Evolutionary conservation across 441 rosid species (phyloP).

Genomic region (Adansonia gregorii): DNA sequence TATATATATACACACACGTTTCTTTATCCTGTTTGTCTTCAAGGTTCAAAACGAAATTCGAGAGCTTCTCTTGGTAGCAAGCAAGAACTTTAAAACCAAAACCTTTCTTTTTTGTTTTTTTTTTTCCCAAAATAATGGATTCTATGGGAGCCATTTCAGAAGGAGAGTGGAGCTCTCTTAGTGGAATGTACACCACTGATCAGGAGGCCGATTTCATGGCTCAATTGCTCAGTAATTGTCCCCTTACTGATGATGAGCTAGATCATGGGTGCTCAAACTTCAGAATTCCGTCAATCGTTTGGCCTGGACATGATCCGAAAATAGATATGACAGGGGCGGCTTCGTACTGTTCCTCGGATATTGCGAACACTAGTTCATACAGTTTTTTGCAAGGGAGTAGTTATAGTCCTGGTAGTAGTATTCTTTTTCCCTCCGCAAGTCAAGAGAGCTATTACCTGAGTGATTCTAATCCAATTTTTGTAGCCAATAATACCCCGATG

Average conservation of each 20-base stretch:
- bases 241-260: constrained; percentile 25
- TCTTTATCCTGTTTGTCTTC: constrained; percentile 29
- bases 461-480: constrained; percentile 37
- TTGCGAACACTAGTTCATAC: constrained; percentile 19
- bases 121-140: constrained; percentile 44
- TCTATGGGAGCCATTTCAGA: constrained; percentile 46
- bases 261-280: constrained; percentile 31
- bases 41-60: constrained; percentile 22
- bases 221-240: constrained; percentile 52
- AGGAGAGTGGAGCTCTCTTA: constrained; percentile 66
- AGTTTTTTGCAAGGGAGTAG: constrained; percentile 43
- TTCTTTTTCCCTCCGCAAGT: constrained; percentile 32
- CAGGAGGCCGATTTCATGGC: constrained; percentile 80
- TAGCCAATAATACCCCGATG: constrained; percentile 32
- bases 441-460: constrained; percentile 39
- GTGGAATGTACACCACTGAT: constrained; percentile 51
- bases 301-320: constrained; percentile 36
- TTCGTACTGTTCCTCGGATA: constrained; percentile 26
- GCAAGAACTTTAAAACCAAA: background rate
- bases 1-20: constrained; percentile 41
- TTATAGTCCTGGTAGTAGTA: constrained; percentile 27
- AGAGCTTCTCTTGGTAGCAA: constrained; percentile 21
- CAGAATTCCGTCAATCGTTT: constrained; percentile 33
- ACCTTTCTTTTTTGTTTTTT: background rate
- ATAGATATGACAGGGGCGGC: constrained; percentile 32